phyloP scores from a whole-genome alignment of 805 yeast species.

The Candida germanica region DNA sequence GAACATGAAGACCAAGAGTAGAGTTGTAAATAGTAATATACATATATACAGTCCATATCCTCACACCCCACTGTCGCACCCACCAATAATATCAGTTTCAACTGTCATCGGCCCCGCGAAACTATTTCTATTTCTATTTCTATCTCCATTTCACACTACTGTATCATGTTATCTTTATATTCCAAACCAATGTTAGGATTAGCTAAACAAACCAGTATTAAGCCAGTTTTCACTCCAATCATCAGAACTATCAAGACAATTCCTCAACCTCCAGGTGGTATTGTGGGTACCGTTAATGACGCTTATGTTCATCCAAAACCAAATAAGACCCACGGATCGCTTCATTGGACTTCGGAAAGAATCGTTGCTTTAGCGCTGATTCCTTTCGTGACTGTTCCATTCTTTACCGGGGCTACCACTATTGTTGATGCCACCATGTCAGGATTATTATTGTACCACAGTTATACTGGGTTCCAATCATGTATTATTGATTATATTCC shows the following conservation, averaged over 20 bases:
- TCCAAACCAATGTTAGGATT: constrained; percentile 30
- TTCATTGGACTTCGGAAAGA: constrained; percentile 74
- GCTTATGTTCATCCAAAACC: constrained; percentile 62
- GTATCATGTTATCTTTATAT: constrained; percentile 12
- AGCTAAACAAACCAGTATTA: constrained; percentile 8
- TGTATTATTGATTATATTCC: constrained; percentile 82
- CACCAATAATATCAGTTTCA: constrained; percentile 7
- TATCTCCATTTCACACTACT: constrained; percentile 11
- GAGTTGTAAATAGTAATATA: constrained; percentile 3
- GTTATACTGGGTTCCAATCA: constrained; percentile 68
- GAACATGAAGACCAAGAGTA: constrained; percentile 40
- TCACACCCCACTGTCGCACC: background rate
- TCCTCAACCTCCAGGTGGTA: constrained; percentile 71
- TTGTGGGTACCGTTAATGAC: constrained; percentile 71
- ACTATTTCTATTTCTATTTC: constrained; percentile 1
- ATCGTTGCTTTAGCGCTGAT: constrained; percentile 55
- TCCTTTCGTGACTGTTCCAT: constrained; percentile 63
- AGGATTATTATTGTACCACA: constrained; percentile 57
- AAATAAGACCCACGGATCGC: constrained; percentile 59
- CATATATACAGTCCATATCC: background rate
- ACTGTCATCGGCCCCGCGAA: constrained; percentile 11
- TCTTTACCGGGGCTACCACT: constrained; percentile 51
- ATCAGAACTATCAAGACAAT: constrained; percentile 43
- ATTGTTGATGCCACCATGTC: constrained; percentile 56
- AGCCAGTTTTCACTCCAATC: constrained; percentile 15